Base-by-base conservation (phyloP, 2,329 filamentous ascomycete genomes). In the Pseudogymnoascus sp. region DNA sequence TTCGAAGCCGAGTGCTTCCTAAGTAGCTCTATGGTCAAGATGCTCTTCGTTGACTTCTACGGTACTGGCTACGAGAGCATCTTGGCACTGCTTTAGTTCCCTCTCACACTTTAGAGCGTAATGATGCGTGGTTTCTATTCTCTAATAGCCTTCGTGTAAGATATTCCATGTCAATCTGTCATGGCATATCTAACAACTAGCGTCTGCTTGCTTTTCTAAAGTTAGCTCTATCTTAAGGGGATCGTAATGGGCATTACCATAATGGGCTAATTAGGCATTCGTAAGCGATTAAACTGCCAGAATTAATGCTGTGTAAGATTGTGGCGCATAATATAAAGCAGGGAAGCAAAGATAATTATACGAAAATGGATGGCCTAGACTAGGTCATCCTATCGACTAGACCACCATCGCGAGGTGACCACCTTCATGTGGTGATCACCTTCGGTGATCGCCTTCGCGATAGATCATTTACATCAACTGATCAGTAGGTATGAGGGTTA, bases 271-370 rank as follows among this genome's bases (percentile, higher is more conserved):
- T 66, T 41, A 28, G 41, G 54, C 65, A 65, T 60, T 41, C 63
- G 60, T 60, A 41, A 60, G 54, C 57, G 63, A 43, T 61, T 45
- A 31, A 65, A 61, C 11, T 60, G 48, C n/a, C 65, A 36, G n/a
- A 48, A 41, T 63, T 57, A 57, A 63, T 66, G 54, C 31, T 45
- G 60, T 61, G 60, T 66, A 1, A 48, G 34, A 23, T 31, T 48
- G 64, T 3, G 64, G 62, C 19, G 62, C 62, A 54, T 41, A 37
- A 14, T 37, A 2, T 6, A 13, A 37, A 37, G 57, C 57, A 66
- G 62, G 61, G 63, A 66, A 63, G 64, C 63, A 63, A 36, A 66
- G 31, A n/a, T 62, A 41, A 34, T 63, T 43, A 45, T 65, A 39
- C 25, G 34, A n/a, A 37, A n/a, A 37, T 31, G 13, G 36, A 66